phyloP scores from a whole-genome alignment of 1,284 basidiomycete genomes.

The Cryptococcus floricola region DNA sequence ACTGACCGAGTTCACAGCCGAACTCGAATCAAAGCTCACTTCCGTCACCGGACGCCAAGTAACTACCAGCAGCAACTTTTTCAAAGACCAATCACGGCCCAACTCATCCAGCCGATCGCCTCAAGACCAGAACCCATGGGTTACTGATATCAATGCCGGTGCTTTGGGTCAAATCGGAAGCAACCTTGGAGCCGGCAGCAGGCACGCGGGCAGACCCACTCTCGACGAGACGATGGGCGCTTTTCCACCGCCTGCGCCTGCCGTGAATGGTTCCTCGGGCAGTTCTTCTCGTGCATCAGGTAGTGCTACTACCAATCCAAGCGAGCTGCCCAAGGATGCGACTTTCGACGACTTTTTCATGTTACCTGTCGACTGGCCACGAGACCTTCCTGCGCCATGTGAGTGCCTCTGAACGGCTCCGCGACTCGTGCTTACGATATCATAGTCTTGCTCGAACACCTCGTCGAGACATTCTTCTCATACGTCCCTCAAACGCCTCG shows the following conservation, averaged over 20 bases:
- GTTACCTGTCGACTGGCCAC: conserved; percentile 41
- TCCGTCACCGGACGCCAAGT: conserved; percentile 11
- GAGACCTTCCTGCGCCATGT: conserved; percentile 38
- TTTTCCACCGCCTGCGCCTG: no score
- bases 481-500: conserved; percentile 40
- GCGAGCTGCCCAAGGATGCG: background rate
- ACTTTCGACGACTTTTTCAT: conserved; percentile 25
- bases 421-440: background rate
- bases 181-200: background rate
- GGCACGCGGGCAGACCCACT: background rate
- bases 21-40: conserved; percentile 35
- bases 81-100: background rate
- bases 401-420: conserved; percentile 2
- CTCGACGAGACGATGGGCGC: background rate
- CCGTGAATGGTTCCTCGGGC: no score
- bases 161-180: background rate
- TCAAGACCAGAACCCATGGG: background rate
- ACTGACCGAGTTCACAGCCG: conserved; percentile 19
- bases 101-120: no score
- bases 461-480: conserved; percentile 48
- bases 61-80: no score
- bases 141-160: background rate
- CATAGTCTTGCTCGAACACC: conserved; percentile 39
- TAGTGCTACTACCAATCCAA: no score
- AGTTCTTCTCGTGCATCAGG: no score